Evolutionary conservation across 768 basidiomycete species (phyloP), one percentile per base, ranked within the genome.

Genomic region (Podaxis mareebaensis): DNA sequence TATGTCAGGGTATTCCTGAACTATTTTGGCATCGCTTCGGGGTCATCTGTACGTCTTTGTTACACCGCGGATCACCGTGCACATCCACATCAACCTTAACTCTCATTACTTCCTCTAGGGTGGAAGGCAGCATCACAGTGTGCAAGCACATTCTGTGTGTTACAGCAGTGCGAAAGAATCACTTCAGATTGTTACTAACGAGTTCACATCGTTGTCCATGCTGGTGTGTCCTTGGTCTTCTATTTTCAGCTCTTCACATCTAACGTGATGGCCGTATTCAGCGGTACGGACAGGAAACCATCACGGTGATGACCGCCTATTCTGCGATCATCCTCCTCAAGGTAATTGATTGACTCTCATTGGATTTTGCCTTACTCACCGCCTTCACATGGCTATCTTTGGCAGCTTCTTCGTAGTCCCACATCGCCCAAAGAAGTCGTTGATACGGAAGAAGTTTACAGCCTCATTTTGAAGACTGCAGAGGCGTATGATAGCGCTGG

Each of bases 271-370:
- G 15, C 64, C 63, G 62, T 49, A 54, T 61, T 15, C 71, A 93
- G 92, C 88, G 89, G 51, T 95, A 94, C 68, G 85, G 89, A 7
- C 93, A 94, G 77, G 92, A 94, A 71, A 89, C 90, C 4, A 85
- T 92, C 64, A 88, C 89, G 7, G 85, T 90, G 52, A 94, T 94
- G 92, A 90, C 90, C 20, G 93, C 91, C 26, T 94, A 94, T 69
- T 86, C 90, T 53, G 92, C 92, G 20, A 86, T 94, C 40, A 89
- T 92, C 71, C 76, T 95, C 66, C 77, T 94, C 67, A 88, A 83
- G 81, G 93, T 90, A 71, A 58, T 65, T 63, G 36, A 58, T 60
- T 63, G 44, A 33, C 44, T 48, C 42, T 60, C 53, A 63, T 58
- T 38, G 57, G 51, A 54, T 33, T 42, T 36, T 38, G 36, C 36